Percentiles rank a stretch among this genome's conserved stretches.
phyloP scores from a whole-genome alignment of 331 rosid species.

The Rhamnella rubrinervis region DNA sequence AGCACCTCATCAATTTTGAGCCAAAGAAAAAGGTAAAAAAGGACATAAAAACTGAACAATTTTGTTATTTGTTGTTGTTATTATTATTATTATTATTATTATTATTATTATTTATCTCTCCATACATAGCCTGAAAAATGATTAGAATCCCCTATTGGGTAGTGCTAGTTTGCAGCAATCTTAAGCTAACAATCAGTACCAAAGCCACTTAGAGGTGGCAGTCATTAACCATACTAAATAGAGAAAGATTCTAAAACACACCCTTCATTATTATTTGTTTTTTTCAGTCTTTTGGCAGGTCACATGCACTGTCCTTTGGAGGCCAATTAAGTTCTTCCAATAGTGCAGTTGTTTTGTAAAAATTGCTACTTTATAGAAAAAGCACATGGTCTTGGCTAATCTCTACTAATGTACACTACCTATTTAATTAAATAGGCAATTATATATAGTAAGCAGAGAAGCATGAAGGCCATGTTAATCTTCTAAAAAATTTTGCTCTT shows the following conservation, averaged over 20 bases:
- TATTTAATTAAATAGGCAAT: not conserved
- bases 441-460: conserved; percentile 16
- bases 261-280: not conserved
- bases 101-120: not conserved
- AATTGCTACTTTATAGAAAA: conserved; percentile 2
- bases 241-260: conserved; percentile 3
- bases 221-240: not conserved
- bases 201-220: conserved; percentile 38
- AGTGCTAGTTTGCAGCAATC: conserved; percentile 52
- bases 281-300: conserved; percentile 20
- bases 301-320: not conserved
- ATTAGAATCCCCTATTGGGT: conserved; percentile 29
- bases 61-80: not conserved
- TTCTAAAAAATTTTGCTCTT: not conserved
- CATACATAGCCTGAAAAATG: conserved; percentile 31
- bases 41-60: not conserved
- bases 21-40: not conserved
- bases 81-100: not conserved
- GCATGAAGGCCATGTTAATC: conserved; percentile 21
- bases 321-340: conserved; percentile 12
- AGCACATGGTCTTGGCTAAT: conserved; percentile 25
- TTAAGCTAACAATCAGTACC: conserved; percentile 53
- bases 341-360: conserved; percentile 3
- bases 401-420: not conserved
- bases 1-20: conserved; percentile 14